Percentiles rank a stretch among this genome's conserved stretches.
These are phyloP conservation scores for Botrytis fragariae DNA, from an alignment of 2,329 filamentous ascomycete species.

Conservation along the genomic window DNA sequence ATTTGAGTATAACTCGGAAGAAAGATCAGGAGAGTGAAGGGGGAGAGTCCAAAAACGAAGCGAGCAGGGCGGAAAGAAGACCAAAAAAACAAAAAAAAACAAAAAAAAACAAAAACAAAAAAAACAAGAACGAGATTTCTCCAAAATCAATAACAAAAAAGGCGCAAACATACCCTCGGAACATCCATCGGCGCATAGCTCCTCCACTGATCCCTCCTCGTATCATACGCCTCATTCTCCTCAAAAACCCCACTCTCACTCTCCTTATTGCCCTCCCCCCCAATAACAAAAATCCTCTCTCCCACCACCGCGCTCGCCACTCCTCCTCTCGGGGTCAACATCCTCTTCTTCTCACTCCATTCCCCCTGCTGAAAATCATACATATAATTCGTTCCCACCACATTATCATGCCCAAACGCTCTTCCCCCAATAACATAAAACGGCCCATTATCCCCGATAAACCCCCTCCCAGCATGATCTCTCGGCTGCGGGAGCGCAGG, in stretches of 20 bases:
- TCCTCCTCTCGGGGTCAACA: constrained; percentile 43
- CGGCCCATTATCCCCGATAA: constrained; percentile 28
- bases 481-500: constrained; percentile 39
- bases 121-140: accelerated
- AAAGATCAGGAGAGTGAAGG: no score
- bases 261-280: constrained; percentile 41
- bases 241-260: constrained; percentile 33
- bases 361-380: constrained; percentile 34
- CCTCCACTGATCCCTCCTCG: constrained; percentile 14
- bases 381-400: constrained; percentile 40
- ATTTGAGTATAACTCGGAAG: no score
- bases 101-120: not conserved
- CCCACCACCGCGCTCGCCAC: constrained; percentile 34
- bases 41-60: no score
- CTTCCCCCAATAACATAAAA: constrained; percentile 39
- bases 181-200: constrained; percentile 16
- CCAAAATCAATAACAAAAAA: not conserved
- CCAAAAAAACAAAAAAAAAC: no score
- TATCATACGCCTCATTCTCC: constrained; percentile 39
- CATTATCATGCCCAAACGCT: constrained; percentile 36
- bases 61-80: no score
- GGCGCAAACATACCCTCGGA: constrained; percentile 29
- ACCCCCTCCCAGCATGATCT: constrained; percentile 39
- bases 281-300: constrained; percentile 39
- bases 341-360: constrained; percentile 36